phyloP scores from a whole-genome alignment of 75 land plant genomes.

The Sequoiadendron giganteum region DNA sequence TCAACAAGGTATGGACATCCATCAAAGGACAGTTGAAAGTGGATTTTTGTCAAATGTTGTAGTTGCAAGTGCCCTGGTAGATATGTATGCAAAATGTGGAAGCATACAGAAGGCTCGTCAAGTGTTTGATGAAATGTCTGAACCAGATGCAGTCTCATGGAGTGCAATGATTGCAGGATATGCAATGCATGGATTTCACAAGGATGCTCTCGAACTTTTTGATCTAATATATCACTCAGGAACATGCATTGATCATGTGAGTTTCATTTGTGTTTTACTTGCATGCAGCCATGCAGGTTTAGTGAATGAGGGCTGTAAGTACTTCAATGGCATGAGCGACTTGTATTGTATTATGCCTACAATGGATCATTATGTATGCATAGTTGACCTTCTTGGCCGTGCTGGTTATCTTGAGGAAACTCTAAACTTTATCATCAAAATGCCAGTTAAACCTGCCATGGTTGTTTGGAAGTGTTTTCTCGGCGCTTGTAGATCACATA shows the following conservation, averaged over 20 bases:
- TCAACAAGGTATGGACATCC: not conserved
- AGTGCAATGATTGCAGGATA: slow-evolving; percentile 1
- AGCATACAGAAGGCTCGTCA: slow-evolving; percentile 6
- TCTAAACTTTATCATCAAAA: not conserved
- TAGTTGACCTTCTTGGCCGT: slow-evolving; percentile 18
- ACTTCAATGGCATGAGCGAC: slow-evolving; percentile 19
- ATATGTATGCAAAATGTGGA: slow-evolving; percentile 21
- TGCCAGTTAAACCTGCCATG: slow-evolving; percentile 9
- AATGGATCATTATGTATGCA: slow-evolving; percentile 17
- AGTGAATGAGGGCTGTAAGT: slow-evolving; percentile 12
- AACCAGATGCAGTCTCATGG: not conserved
- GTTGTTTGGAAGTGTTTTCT: slow-evolving; percentile 13
- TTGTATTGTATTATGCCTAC: slow-evolving; percentile 18
- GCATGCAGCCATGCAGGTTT: slow-evolving; percentile 23
- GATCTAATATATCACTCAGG: not conserved
- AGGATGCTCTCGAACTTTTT: not conserved
- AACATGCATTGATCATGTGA: not conserved
- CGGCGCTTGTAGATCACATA: slow-evolving; percentile 11
- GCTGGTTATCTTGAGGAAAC: slow-evolving; percentile 14
- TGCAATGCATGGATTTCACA: not conserved
- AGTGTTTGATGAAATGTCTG: not conserved
- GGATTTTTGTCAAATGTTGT: slow-evolving; percentile 8
- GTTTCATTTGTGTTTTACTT: not conserved
- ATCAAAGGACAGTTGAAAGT: slow-evolving; percentile 7
- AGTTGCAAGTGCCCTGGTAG: slow-evolving; percentile 10